A percentile compares a stretch with the other conserved stretches of the same genome.
Conservation (phyloP, 2,329 filamentous ascomycete species). For the Monosporascus sp. region DNA sequence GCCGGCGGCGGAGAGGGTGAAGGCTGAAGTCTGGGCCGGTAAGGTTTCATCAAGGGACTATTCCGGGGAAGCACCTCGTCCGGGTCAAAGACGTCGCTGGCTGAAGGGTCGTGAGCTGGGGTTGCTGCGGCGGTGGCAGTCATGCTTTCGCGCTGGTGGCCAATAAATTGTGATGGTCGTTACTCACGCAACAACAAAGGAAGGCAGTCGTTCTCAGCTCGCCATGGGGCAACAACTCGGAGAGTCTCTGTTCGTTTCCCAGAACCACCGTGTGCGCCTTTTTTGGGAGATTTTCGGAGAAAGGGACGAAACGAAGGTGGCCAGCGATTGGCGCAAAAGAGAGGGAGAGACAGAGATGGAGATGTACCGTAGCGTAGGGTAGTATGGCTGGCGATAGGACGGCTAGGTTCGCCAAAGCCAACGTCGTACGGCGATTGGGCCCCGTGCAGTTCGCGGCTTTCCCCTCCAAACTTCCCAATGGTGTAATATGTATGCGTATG, state of each 20-base stretch:
- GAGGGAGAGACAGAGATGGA: neutral
- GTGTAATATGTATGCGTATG: neutral
- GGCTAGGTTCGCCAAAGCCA: neutral
- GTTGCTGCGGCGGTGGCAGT: constrained; percentile 25
- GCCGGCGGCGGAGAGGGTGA: constrained; percentile 46
- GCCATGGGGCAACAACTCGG: neutral
- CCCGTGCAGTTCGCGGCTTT: neutral
- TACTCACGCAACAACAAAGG: constrained; percentile 23
- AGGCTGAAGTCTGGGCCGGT: constrained; percentile 41
- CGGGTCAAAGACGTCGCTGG: constrained; percentile 38
- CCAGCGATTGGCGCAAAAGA: neutral
- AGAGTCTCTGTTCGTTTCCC: neutral
- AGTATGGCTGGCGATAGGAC: neutral
- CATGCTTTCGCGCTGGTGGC: constrained; percentile 23
- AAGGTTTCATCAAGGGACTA: constrained; percentile 34
- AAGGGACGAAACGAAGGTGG: neutral
- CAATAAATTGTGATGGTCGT: constrained; percentile 21
- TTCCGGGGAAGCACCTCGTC: constrained; percentile 41
- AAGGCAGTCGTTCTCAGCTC: neutral
- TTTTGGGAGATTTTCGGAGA: neutral
- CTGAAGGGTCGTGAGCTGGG: constrained; percentile 26
- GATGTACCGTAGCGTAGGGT: neutral
- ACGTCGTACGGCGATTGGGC: neutral
- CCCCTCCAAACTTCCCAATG: neutral
- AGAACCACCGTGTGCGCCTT: too few relatives aligned